phyloP scores from a whole-genome alignment of 306 rosid genomes.

The Gleditsia sinensis region DNA sequence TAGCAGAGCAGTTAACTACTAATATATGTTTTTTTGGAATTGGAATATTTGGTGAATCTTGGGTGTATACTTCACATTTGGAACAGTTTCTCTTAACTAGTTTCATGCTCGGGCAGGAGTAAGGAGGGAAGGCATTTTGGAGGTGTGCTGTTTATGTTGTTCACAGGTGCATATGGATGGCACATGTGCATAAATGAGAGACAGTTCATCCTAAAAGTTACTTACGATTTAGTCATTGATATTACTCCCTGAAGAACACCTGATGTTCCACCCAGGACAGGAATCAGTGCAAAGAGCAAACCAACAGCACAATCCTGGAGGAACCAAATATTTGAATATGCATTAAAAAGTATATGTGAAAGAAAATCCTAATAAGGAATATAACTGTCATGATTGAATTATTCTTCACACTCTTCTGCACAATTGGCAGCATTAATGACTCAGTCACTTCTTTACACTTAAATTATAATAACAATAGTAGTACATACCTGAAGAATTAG shows the following conservation, averaged over 20 bases:
- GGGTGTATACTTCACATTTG: neutral
- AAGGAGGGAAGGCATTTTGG: neutral
- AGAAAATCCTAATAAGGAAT: neutral
- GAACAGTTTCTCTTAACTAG: neutral
- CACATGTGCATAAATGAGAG: neutral
- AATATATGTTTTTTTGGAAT: neutral
- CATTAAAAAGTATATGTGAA: constrained; percentile 3
- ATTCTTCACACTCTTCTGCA: too few species aligned
- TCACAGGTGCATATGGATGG: neutral
- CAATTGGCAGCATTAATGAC: neutral
- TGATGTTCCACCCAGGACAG: constrained; percentile 90
- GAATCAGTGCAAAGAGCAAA: constrained; percentile 94
- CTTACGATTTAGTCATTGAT: constrained; percentile 88
- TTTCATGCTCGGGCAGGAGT: neutral
- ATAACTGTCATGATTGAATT: constrained; percentile 9
- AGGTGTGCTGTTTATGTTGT: neutral
- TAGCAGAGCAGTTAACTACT: neutral
- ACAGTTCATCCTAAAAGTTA: constrained; percentile 16
- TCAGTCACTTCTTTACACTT: neutral
- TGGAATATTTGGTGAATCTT: neutral
- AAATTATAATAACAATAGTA: neutral
- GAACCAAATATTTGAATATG: constrained; percentile 43
- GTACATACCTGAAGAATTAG: constrained; percentile 80
- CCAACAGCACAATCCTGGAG: constrained; percentile 97
- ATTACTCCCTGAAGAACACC: constrained; percentile 93